Conservation (phyloP, 306 rosid genomes). For the Vigna reflexopilosa region DNA sequence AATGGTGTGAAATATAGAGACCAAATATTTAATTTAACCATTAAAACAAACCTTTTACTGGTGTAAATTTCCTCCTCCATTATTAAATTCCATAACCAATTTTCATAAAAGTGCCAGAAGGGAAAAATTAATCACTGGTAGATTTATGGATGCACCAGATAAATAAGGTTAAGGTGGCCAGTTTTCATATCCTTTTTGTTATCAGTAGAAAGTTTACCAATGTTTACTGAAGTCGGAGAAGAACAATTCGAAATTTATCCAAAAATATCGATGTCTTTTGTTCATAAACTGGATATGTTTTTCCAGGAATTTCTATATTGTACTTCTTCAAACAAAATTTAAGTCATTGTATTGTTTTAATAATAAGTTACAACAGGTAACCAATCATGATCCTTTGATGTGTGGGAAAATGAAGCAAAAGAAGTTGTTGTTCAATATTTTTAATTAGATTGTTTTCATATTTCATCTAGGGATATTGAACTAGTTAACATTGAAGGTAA, state of each 20-base stretch:
- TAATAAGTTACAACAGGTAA: constrained; percentile 3
- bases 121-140: constrained; percentile 2
- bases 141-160: not conserved
- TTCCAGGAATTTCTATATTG: constrained; percentile 11
- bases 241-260: not conserved
- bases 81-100: constrained; percentile 8
- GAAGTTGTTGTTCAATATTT: constrained; percentile 28
- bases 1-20: not conserved
- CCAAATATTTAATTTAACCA: not conserved
- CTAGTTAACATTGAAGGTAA: constrained; percentile 9
- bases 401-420: constrained; percentile 26
- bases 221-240: not conserved
- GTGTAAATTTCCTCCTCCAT: constrained; percentile 5
- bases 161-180: constrained; percentile 17
- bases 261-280: constrained; percentile 7
- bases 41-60: not conserved
- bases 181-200: constrained; percentile 12
- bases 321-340: constrained; percentile 14
- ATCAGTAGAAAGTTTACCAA: not conserved
- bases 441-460: constrained; percentile 32
- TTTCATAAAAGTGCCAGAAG: not conserved
- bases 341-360: constrained; percentile 1
- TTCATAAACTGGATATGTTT: constrained; percentile 3
- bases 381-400: not conserved
- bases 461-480: constrained; percentile 16